Evolutionary conservation across 805 yeast genomes (phyloP), one percentile per base, ranked within the genome.

Genomic region (Myxozyma neotropica): DNA sequence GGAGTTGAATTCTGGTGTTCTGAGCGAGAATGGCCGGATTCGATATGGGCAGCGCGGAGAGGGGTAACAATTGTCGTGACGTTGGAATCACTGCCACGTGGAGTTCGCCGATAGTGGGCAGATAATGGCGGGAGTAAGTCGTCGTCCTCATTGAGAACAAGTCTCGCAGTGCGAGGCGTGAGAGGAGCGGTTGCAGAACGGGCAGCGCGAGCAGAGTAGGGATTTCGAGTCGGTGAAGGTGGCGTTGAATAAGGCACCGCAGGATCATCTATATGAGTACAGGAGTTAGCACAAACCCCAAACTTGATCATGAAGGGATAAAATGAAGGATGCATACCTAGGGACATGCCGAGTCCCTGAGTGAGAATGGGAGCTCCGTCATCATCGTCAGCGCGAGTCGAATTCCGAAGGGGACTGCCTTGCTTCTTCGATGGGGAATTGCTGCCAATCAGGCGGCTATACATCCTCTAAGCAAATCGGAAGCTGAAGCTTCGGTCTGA

Each of bases 191-290:
- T 35, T 15, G 49, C 33, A 8, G 42, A 15, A 2, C 26, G 47
- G 17, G 29, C 46, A 13, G 53, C 48, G 12, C 51, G 48, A 12
- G 48, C 51, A 4, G 50, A 51, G 44, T 38, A 43, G 5, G 56
- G 51, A 13, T 39, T 42, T 17, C 56, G 36, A 12, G 62, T 61
- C 8, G 65, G 65, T 15, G 65, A 57, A 2, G 65, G 52, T n/a
- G 65, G 65, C 15, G 58, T 47, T 5, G 65, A 61, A 27, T 61
- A 61, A n/a, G 65, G 65, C 35, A 48, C 57, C 13, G 65, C 59
- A 7, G 59, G 59, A 54, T 61, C 65, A 13, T 58, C 64, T 60
- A n/a, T n/a, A n/a, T n/a, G n/a, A n/a, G n/a, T n/a, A n/a, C n/a
- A n/a, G n/a, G n/a, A n/a, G n/a, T n/a, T n/a, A n/a, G n/a, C n/a